Base-by-base conservation (phyloP, 1,284 basidiomycete species). In the Rhodofomes roseus region DNA sequence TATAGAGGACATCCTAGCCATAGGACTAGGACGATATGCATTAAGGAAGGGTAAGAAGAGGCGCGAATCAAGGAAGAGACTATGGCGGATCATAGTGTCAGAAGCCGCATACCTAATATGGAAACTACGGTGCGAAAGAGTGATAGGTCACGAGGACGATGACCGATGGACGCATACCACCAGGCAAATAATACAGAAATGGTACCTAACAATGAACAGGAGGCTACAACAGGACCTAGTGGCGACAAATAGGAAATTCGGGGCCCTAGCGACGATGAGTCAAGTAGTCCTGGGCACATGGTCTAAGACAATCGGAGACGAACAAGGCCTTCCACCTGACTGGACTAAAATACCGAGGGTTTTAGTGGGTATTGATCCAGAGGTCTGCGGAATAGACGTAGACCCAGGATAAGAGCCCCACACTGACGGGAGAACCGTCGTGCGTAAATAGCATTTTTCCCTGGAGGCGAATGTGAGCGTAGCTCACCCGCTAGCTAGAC, bases 21-120 rank as follows among this genome's bases (percentile, higher is more conserved):
- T 43, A n/a, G 41, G 41, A 2, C 41, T 22, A 3, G 8, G n/a
- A 22, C n/a, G n/a, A n/a, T 4, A n/a, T 8, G 9, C 4, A n/a
- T 8, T 20, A 18, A 22, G 1, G n/a, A 9, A n/a, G 20, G 12
- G 22, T 11, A 5, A 22, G 20, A 43, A 8, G 4, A 18, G n/a
- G 55, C 31, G 68, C 71, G 54, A n/a, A n/a, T n/a, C 48, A 69
- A 1, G 34, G 67, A 44, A 5, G n/a, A 40, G 41, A 43, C n/a
- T 43, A 3, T 43, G 41, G 41, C 41, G 41, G 8, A 43, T 43
- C 16, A 18, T 43, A 5, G 20, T 43, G 8, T 43, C 41, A 6
- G 41, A 43, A 43, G 22, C n/a, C 16, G 41, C 11, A 3, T 20
- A 43, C n/a, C 41, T 43, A 2, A 43, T 43, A 20, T 43, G 41